Percentiles rank a stretch among this genome's conserved stretches.
These are phyloP conservation scores for Fusarium begoniae DNA, from an alignment of 2,329 filamentous ascomycete genomes.

Conservation along the genomic window DNA sequence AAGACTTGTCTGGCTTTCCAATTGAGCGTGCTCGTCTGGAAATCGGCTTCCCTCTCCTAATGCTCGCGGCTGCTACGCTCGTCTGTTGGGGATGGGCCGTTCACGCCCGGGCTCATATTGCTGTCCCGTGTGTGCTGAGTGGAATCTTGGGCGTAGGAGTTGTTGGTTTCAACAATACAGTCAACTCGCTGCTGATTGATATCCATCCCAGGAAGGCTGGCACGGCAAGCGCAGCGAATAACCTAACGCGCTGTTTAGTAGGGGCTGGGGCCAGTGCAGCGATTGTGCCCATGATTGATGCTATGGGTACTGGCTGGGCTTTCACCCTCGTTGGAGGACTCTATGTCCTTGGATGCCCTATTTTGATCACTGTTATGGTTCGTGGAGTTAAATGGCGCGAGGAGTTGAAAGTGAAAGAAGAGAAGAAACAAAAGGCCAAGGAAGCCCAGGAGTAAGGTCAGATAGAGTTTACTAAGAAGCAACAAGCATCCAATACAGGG, in stretches of 20 bases:
- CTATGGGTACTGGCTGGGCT: constrained; percentile 61
- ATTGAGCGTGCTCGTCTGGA: constrained; percentile 62
- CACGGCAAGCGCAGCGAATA: constrained; percentile 65
- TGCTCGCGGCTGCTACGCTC: constrained; percentile 57
- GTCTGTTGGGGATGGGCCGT: constrained; percentile 64
- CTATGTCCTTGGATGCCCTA: constrained; percentile 52
- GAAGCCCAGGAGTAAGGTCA: background rate
- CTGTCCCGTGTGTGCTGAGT: constrained; percentile 58
- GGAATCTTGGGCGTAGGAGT: constrained; percentile 58
- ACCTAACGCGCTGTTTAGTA: constrained; percentile 63
- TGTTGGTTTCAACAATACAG: constrained; percentile 63
- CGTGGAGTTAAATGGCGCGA: constrained; percentile 56
- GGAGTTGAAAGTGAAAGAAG: constrained; percentile 42
- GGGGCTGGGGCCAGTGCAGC: constrained; percentile 62
- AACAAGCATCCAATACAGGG: background rate
- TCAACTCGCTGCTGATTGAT: constrained; percentile 64
- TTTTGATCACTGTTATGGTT: constrained; percentile 53
- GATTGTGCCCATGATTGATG: constrained; percentile 61
- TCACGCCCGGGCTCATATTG: constrained; percentile 52
- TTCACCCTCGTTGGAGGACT: constrained; percentile 59
- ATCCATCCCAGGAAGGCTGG: constrained; percentile 62
- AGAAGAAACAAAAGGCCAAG: constrained; percentile 31
- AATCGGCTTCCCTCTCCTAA: constrained; percentile 60
- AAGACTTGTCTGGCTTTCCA: constrained; percentile 59
- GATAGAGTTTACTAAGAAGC: background rate